Evolutionary conservation across 306 rosid species (phyloP), one percentile per base, ranked within the genome.

Genomic region (Geum urbanum): DNA sequence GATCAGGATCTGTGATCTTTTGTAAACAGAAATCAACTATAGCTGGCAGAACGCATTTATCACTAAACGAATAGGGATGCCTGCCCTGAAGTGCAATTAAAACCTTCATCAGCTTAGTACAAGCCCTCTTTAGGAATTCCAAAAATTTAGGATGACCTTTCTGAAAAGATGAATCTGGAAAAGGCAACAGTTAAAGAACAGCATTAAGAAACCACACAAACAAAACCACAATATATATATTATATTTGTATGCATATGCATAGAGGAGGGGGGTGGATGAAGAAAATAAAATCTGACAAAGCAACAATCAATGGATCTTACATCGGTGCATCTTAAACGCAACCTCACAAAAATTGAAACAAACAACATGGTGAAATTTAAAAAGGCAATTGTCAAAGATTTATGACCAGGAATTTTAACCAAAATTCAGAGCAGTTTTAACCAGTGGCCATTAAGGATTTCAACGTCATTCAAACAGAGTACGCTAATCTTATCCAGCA

Each of bases 61-160:
- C 92, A 48, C 98, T 87, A 80, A 94, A 94, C 9, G 97, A 85
- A 72, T 82, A 94, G 20, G 98, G 98, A 85, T 94, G 98, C 75
- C 88, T 85, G 51, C 87, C 94, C 69, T 92, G 98, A 82, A 90
- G 81, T 74, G 84, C 87, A 84, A 92, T 86, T 81, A 92, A 83
- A 75, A 92, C 86, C 80, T 90, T 92, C 94, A 90, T 86, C 82
- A 92, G 82, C 79, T 90, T 90, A 77, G 83, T 87, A 75, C 96
- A 86, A 57, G 94, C 90, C 78, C 96, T 86, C 88, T 77, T 85
- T 69, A 86, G 16, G 69, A 92, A 88, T 68, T 88, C 96, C 91
- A 88, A 92, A 76, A 84, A 87, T 88, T 88, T 88, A 61, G 96
- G 82, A 77, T 69, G 72, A 9, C 79, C 85, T 68, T 85, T 86